These are phyloP conservation scores for Psilocybe mexicana DNA, from an alignment of 1,284 basidiomycete genomes.

Conservation along the genomic window DNA sequence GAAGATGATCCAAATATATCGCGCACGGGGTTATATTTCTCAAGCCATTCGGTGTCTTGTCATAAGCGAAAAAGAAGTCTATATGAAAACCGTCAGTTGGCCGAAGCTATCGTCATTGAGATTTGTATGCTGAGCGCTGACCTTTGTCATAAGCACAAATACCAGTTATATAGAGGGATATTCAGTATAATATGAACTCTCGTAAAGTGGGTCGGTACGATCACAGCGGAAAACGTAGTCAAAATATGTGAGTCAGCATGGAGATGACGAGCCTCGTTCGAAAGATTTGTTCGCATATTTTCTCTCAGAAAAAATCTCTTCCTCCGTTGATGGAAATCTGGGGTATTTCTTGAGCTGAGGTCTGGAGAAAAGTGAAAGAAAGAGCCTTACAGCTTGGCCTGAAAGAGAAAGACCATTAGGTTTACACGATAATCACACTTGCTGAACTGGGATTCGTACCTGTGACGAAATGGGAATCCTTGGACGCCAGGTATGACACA, in stretches of 20 bases:
- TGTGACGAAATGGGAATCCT: constrained; percentile 10
- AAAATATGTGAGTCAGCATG: too few relatives aligned
- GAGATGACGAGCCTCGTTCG: neutral
- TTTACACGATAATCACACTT: too few relatives aligned
- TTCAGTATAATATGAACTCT: too few relatives aligned
- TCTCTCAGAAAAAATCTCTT: neutral
- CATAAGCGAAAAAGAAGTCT: neutral
- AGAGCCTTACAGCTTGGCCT: neutral
- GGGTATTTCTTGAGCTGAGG: neutral
- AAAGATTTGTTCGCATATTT: neutral
- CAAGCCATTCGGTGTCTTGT: neutral
- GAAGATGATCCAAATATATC: neutral
- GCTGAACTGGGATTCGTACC: neutral
- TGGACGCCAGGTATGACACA: constrained; percentile 14
- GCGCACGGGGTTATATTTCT: neutral
- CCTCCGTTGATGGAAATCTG: constrained; percentile 1
- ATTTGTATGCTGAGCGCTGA: too few relatives aligned
- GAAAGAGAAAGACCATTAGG: neutral
- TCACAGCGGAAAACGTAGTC: too few relatives aligned
- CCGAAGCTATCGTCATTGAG: too few relatives aligned
- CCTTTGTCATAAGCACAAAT: too few relatives aligned
- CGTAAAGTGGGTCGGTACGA: too few relatives aligned
- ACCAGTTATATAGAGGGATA: too few relatives aligned
- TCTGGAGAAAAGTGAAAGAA: neutral
- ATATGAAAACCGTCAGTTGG: neutral